Evolutionary conservation across 768 basidiomycete species (phyloP).

Genomic region (Leccinum uliginosum): DNA sequence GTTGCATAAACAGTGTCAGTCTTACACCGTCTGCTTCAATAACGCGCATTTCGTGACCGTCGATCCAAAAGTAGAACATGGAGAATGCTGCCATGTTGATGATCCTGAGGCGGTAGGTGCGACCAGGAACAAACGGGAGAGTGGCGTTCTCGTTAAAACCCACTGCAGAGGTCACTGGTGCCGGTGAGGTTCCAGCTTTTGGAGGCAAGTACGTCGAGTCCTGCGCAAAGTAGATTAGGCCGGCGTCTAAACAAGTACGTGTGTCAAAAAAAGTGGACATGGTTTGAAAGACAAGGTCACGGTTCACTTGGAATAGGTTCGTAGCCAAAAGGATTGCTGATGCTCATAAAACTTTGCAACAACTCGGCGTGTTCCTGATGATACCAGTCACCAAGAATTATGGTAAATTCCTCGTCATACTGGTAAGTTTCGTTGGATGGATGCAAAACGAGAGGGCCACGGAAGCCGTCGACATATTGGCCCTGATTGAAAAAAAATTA

Average conservation of each 20-base stretch:
- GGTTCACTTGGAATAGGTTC: slow-evolving; percentile 81
- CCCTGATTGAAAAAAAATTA: slow-evolving; percentile 40
- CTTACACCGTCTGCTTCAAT: slow-evolving; percentile 82
- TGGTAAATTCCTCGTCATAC: slow-evolving; percentile 90
- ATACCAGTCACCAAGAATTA: slow-evolving; percentile 91
- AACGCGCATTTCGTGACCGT: slow-evolving; percentile 80
- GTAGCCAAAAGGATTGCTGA: slow-evolving; percentile 74
- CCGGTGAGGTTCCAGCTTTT: slow-evolving; percentile 41
- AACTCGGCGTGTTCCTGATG: slow-evolving; percentile 68
- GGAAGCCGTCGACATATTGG: slow-evolving; percentile 90
- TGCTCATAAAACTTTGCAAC: slow-evolving; percentile 60
- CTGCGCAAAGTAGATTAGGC: slow-evolving; percentile 79
- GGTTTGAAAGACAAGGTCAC: slow-evolving; percentile 4
- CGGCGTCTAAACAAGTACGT: slow-evolving; percentile 50
- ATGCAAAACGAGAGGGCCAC: slow-evolving; percentile 81
- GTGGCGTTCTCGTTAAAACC: slow-evolving; percentile 88
- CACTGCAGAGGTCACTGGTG: slow-evolving; percentile 51
- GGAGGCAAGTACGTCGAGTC: slow-evolving; percentile 67
- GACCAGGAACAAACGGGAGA: slow-evolving; percentile 75
- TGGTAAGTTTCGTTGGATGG: slow-evolving; percentile 57
- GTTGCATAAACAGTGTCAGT: slow-evolving; percentile 2
- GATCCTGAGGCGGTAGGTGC: slow-evolving; percentile 86
- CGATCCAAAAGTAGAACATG: slow-evolving; percentile 84
- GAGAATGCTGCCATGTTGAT: slow-evolving; percentile 77
- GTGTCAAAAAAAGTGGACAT: background rate